These are phyloP conservation scores for Blepharisma japonicum DNA, from an alignment of 73 alveolate genomes.

Conservation along the genomic window DNA sequence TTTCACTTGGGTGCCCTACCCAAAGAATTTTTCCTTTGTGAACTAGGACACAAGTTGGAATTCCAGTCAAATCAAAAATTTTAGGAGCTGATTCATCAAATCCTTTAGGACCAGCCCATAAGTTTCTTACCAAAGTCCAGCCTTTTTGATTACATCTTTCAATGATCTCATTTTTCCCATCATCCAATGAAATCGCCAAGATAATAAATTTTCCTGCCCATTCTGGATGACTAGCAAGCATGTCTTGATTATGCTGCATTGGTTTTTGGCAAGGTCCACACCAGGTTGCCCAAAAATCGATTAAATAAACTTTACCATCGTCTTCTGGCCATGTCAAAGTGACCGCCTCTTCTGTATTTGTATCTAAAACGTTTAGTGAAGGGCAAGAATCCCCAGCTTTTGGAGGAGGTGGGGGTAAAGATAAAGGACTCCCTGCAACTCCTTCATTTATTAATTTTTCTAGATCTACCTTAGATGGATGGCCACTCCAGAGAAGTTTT, in stretches of 20 bases:
- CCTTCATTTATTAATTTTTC: too few relatives aligned
- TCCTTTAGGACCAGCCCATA: slow-evolving; percentile 39
- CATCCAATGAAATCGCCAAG: slow-evolving; percentile 41
- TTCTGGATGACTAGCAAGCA: slow-evolving; percentile 38
- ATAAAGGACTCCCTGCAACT: too few relatives aligned
- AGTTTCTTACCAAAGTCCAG: slow-evolving; percentile 43
- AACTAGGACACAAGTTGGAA: slow-evolving; percentile 55
- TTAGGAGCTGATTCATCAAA: slow-evolving; percentile 15
- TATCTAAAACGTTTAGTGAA: slow-evolving; percentile 26
- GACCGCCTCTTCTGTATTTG: slow-evolving; percentile 27
- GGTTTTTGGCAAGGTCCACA: slow-evolving; percentile 65
- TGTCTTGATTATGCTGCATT: slow-evolving; percentile 59
- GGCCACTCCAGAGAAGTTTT: too few relatives aligned
- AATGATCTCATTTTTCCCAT: slow-evolving; percentile 26
- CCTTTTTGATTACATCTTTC: slow-evolving; percentile 40
- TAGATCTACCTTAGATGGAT: too few relatives aligned
- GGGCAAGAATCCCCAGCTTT: slow-evolving; percentile 22
- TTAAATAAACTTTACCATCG: slow-evolving; percentile 40
- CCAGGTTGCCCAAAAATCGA: slow-evolving; percentile 73
- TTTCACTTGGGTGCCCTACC: slow-evolving; percentile 50
- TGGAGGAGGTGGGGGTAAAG: not conserved
- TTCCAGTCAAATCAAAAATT: slow-evolving; percentile 41
- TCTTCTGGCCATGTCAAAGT: slow-evolving; percentile 25
- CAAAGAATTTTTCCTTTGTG: slow-evolving; percentile 42
- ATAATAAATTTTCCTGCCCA: slow-evolving; percentile 58